Evolutionary conservation across 805 yeast species (phyloP).

Genomic region (Grigorovia jiainica): DNA sequence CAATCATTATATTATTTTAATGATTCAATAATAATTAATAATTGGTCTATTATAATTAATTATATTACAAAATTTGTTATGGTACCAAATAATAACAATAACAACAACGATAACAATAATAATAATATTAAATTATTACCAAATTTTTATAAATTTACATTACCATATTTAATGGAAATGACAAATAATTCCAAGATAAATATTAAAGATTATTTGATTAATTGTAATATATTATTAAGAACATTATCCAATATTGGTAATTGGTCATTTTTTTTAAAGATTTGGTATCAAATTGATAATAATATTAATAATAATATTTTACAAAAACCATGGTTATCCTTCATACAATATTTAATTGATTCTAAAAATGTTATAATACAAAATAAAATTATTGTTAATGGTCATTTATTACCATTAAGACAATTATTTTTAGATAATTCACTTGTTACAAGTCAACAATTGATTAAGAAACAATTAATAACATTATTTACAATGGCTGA

Average conservation of each 20-base stretch:
- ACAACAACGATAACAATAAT: slow-evolving; percentile 6
- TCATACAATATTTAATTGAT: slow-evolving; percentile 12
- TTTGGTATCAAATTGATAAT: slow-evolving; percentile 18
- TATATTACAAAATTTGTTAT: slow-evolving; percentile 17
- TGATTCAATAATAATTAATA: slow-evolving; percentile 1
- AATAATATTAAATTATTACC: slow-evolving; percentile 14
- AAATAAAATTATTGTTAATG: slow-evolving; percentile 12
- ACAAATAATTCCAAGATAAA: slow-evolving; percentile 3
- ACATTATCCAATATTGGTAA: slow-evolving; percentile 12
- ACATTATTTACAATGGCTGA: slow-evolving; percentile 9
- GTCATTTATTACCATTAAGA: slow-evolving; percentile 12
- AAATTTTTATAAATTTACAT: neutral
- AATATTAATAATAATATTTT: slow-evolving; percentile 10
- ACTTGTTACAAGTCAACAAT: slow-evolving; percentile 16
- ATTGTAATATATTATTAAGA: slow-evolving; percentile 10
- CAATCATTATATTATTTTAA: slow-evolving; percentile 9
- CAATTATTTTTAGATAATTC: neutral
- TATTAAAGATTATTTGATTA: slow-evolving; percentile 7
- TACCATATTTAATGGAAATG: slow-evolving; percentile 9
- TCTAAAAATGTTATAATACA: slow-evolving; percentile 11
- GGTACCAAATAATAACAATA: too few relatives aligned
- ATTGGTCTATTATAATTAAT: slow-evolving; percentile 11
- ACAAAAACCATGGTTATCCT: slow-evolving; percentile 20
- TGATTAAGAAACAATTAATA: slow-evolving; percentile 9
- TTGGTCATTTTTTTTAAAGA: slow-evolving; percentile 17